A percentile compares a stretch with the other conserved stretches of the same genome.
Conservation (phyloP, 129 eudicot species). For the Tagetes erecta region DNA sequence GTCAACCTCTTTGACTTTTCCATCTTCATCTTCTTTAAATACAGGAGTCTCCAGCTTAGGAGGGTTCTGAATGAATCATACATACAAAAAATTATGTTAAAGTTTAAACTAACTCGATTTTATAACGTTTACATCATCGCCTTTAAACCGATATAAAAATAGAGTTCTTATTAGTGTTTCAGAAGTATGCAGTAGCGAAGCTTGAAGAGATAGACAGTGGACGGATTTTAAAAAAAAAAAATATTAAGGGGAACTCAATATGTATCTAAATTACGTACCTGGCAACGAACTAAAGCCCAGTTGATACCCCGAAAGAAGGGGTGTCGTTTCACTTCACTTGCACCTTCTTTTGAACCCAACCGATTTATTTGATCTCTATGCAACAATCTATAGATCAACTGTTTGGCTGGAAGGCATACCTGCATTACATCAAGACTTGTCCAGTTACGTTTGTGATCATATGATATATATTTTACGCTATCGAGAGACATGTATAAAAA, state of each 20-base stretch:
- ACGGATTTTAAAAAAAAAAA: no score
- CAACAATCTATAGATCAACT: conserved; percentile 76
- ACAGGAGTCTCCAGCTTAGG: conserved; percentile 78
- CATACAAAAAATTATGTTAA: conserved; percentile 15
- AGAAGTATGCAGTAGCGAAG: no score
- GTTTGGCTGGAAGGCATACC: conserved; percentile 87
- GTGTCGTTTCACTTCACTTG: conserved; percentile 83
- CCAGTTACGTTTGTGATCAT: not conserved
- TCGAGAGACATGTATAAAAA: no score
- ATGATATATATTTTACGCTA: no score
- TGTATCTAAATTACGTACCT: conserved; percentile 39
- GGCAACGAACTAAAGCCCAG: conserved; percentile 93
- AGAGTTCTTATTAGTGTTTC: no score
- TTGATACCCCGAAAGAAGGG: conserved; percentile 86
- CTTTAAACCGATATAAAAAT: not conserved
- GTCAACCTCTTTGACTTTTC: conserved; percentile 55
- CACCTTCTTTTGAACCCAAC: conserved; percentile 90
- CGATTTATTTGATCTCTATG: conserved; percentile 92
- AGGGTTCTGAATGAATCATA: conserved; percentile 59
- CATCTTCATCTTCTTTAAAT: conserved; percentile 49
- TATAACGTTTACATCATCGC: not conserved
- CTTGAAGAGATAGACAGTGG: no score
- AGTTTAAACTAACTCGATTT: not conserved
- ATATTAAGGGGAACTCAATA: no score
- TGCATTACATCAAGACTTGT: conserved; percentile 19